These are phyloP conservation scores for Aspergillus sparsus DNA, from an alignment of 495 filamentous ascomycete genomes.

Conservation along the genomic window DNA sequence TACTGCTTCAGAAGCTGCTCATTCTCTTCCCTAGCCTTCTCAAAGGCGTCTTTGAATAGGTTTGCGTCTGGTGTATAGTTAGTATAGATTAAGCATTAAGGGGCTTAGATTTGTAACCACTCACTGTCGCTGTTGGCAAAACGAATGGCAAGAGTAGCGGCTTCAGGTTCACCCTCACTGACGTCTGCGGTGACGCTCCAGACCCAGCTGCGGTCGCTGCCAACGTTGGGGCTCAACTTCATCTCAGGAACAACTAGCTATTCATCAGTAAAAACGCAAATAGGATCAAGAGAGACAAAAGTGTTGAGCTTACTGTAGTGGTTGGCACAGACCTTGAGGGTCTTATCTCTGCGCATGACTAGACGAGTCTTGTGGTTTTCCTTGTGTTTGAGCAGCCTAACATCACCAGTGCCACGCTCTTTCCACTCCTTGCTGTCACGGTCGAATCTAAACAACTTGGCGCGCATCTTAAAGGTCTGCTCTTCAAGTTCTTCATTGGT, in stretches of 20 bases:
- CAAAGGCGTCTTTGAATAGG: conserved; percentile 95
- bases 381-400: conserved; percentile 94
- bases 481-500: conserved; percentile 99
- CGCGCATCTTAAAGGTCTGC: conserved; percentile 98
- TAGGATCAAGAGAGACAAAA: neutral
- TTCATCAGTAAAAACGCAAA: conserved; percentile 22
- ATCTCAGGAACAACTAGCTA: conserved; percentile 92
- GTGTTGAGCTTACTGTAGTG: conserved; percentile 82
- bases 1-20: conserved; percentile 73
- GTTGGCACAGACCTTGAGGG: conserved; percentile 99
- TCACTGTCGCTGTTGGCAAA: conserved; percentile 98
- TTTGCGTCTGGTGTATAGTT: conserved; percentile 72
- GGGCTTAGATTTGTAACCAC: conserved; percentile 28
- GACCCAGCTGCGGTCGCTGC: conserved; percentile 97
- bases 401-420: conserved; percentile 96
- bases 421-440: conserved; percentile 93
- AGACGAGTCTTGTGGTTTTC: conserved; percentile 97
- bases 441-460: conserved; percentile 99
- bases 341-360: conserved; percentile 99
- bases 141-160: conserved; percentile 92
- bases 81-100: conserved; percentile 1
- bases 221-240: conserved; percentile 97
- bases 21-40: conserved; percentile 97
- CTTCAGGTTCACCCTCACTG: conserved; percentile 96
- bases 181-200: conserved; percentile 99